Conservation (phyloP, 2,329 filamentous ascomycete species). For the Colletotrichum camelliae region DNA sequence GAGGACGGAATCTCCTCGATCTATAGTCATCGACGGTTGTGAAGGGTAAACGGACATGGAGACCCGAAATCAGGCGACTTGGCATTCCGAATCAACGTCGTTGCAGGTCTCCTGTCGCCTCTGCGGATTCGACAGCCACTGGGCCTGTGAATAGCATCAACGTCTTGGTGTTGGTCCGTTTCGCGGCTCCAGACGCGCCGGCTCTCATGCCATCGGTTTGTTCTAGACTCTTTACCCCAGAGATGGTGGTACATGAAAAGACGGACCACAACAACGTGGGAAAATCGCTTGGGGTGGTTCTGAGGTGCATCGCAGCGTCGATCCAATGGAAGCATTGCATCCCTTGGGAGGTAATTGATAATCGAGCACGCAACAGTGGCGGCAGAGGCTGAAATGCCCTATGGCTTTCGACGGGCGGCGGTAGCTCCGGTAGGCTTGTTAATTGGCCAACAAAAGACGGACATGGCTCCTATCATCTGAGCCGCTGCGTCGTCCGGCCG, state of each 20-base stretch:
- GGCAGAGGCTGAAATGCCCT: background rate
- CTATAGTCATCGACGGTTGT: background rate
- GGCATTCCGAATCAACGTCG: background rate
- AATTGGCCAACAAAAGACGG: background rate
- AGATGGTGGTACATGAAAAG: background rate
- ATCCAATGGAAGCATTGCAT: background rate
- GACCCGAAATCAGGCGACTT: background rate
- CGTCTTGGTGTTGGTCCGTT: background rate
- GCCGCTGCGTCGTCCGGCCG: background rate
- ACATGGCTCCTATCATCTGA: background rate
- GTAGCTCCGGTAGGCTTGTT: background rate
- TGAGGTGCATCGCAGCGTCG: background rate
- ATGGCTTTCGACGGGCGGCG: background rate
- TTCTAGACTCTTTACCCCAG: background rate
- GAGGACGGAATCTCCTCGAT: background rate
- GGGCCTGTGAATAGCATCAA: background rate
- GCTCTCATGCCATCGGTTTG: background rate
- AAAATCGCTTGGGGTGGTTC: background rate
- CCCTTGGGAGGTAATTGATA: background rate
- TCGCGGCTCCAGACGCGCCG: background rate
- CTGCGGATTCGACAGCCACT: background rate
- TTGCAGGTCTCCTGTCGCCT: background rate
- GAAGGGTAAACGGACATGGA: background rate
- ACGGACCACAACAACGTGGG: background rate
- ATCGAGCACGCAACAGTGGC: background rate